Conservation (phyloP, 2,329 filamentous ascomycete species). For the Aspergillus sp. region DNA sequence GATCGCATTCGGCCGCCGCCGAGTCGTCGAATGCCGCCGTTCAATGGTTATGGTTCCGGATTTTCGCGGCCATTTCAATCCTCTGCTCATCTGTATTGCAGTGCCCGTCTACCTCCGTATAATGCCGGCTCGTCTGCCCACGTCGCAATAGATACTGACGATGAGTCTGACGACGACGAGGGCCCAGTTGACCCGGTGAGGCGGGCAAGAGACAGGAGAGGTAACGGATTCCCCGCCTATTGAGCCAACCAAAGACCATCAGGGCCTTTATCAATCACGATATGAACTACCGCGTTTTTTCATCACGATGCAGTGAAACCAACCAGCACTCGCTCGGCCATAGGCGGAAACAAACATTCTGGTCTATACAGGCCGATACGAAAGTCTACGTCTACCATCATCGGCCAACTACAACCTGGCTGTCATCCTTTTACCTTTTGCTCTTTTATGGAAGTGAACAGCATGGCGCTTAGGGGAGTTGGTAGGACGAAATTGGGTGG, state of each 20-base stretch:
- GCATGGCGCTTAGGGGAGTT: not conserved
- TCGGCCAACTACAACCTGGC: too few species aligned
- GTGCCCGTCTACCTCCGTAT: not conserved
- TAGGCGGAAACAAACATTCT: not conserved
- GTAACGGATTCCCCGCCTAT: conserved; percentile 3
- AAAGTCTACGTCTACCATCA: too few species aligned
- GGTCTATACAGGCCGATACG: not conserved
- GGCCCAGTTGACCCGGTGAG: conserved; percentile 15
- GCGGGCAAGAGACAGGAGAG: conserved; percentile 12
- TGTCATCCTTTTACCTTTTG: not conserved
- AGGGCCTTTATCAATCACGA: not conserved
- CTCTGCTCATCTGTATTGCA: conserved; percentile 1
- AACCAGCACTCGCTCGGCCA: not conserved
- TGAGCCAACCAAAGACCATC: not conserved
- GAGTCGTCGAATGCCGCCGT: conserved; percentile 6
- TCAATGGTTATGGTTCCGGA: conserved; percentile 1
- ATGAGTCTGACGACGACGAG: conserved; percentile 13
- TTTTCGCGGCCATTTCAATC: not conserved
- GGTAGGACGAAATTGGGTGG: not conserved
- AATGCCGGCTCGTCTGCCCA: conserved; percentile 11
- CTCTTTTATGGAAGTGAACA: not conserved
- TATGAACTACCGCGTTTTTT: not conserved
- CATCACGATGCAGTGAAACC: too few species aligned
- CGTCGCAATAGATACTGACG: conserved; percentile 18
- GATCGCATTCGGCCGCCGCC: conserved; percentile 12